Base-by-base conservation (phyloP, 768 basidiomycete species). In the Boletus subcaerulescens region DNA sequence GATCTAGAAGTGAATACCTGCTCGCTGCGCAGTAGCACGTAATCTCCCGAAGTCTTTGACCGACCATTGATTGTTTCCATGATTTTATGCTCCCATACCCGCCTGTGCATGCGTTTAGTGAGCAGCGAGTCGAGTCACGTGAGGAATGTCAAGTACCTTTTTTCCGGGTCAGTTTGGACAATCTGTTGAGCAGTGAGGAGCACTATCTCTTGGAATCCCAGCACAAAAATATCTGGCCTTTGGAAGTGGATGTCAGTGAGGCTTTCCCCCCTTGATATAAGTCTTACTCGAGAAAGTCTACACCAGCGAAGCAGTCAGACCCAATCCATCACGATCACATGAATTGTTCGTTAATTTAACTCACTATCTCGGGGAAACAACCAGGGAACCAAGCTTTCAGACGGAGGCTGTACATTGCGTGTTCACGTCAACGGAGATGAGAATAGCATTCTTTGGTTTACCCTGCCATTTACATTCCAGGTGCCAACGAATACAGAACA, bases 121-220 rank as follows among this genome's bases (percentile, higher is more conserved):
- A 56, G 38, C 35, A 36, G 6, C 13, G 15, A 46, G 24, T 31
- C 22, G 15, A 31, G 9, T 45, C 6, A 45, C 36, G 36, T 38
- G 24, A 42, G 22, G n/a, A 45, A 45, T 14, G n/a, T 33, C 12
- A 12, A n/a, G 76, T 22, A 88, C 92, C 84, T 82, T 74, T 93
- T 94, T 66, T 93, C 93, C 1, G 95, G 93, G 71, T 98, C 95
- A 7, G 94, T 88, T 69, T 97, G 94, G 15, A 98, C 79, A 41
- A 99, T 98, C 69, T 98, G 95, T 64, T 95, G 93, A 3, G 97
- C 93, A n/a, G 93, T 98, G 45, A 99, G 80, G 5, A 94, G 93
- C 0, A 99, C 97, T 50, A 99, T 94, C 71, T 99, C 97, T 71
- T 99, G 95, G 68, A 98, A 97, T 3, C 91, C 92, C 29, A 98